Percentiles rank a stretch among this genome's conserved stretches.
Evolutionary conservation across 106 monocot genomes (phyloP).

Genomic region (Narthecium ossifragum): DNA sequence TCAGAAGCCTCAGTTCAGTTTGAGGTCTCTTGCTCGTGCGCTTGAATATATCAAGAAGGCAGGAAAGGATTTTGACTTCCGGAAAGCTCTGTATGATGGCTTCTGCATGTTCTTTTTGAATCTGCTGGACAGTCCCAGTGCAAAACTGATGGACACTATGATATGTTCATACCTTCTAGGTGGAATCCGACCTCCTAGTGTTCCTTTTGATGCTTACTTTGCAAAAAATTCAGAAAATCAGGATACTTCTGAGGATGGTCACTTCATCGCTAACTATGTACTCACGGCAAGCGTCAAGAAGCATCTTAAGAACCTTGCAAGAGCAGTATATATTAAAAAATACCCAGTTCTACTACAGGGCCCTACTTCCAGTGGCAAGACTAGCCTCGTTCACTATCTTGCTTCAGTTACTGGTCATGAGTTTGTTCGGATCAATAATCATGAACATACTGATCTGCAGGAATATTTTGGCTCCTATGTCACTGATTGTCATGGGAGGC

Average conservation of each 20-base stretch:
- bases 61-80: constrained; percentile 49
- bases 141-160: constrained; percentile 60
- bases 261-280: constrained; percentile 50
- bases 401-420: constrained; percentile 77
- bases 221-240: constrained; percentile 4
- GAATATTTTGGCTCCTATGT: constrained; percentile 93
- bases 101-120: constrained; percentile 96
- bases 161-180: constrained; percentile 33
- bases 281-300: constrained; percentile 64
- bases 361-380: constrained; percentile 99
- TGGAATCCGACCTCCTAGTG: constrained; percentile 32
- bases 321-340: constrained; percentile 82
- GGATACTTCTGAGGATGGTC: constrained; percentile 3
- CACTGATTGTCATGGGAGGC: constrained; percentile 67
- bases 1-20: constrained; percentile 93
- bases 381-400: constrained; percentile 85
- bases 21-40: constrained; percentile 92
- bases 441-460: constrained; percentile 96
- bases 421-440: constrained; percentile 97
- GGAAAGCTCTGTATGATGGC: constrained; percentile 85
- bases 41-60: constrained; percentile 66
- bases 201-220: constrained; percentile 55
- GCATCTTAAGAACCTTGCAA: constrained; percentile 78
- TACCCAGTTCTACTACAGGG: constrained; percentile 96
- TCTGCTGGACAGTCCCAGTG: constrained; percentile 68